Evolutionary conservation across 345 rosid species (phyloP).

Genomic region (Aethionema arabicum): DNA sequence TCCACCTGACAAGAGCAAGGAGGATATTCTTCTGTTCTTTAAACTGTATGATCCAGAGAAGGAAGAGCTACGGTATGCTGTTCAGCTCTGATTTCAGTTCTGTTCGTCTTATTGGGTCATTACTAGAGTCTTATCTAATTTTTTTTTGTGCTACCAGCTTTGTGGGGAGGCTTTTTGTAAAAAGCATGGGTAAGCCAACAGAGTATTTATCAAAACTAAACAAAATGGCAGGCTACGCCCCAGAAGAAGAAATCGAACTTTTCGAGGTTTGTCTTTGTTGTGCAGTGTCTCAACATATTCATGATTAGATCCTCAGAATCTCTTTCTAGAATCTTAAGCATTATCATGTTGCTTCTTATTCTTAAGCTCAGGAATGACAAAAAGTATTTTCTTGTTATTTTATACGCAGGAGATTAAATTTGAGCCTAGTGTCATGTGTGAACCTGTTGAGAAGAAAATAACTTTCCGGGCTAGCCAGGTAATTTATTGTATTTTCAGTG

Average conservation of each 20-base stretch:
- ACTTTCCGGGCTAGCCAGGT: slow-evolving; percentile 81
- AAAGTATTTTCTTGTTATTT: not conserved
- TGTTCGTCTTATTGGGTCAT: too few relatives aligned
- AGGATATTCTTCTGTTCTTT: slow-evolving; percentile 83
- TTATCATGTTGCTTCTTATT: too few relatives aligned
- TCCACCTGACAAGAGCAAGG: slow-evolving; percentile 65
- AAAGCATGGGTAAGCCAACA: slow-evolving; percentile 71
- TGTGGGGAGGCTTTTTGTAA: slow-evolving; percentile 80
- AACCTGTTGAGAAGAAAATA: slow-evolving; percentile 67
- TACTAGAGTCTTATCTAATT: too few relatives aligned
- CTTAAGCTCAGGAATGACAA: too few relatives aligned
- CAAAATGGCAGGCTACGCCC: slow-evolving; percentile 86
- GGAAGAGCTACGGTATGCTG: slow-evolving; percentile 65
- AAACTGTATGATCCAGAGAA: slow-evolving; percentile 86
- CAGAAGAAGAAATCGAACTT: slow-evolving; percentile 85
- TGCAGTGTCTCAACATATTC: too few relatives aligned
- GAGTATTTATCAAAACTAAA: slow-evolving; percentile 70
- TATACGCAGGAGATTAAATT: slow-evolving; percentile 81
- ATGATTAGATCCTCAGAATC: too few relatives aligned
- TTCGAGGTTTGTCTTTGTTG: slow-evolving; percentile 62
- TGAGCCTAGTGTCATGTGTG: slow-evolving; percentile 92
- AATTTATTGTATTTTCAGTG: slow-evolving; percentile 22
- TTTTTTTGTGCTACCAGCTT: slow-evolving; percentile 45
- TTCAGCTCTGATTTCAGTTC: not conserved
- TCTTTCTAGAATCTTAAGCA: too few relatives aligned